Conservation (phyloP, 2,329 filamentous ascomycete genomes). For the Sclerotiophoma versabilis region DNA sequence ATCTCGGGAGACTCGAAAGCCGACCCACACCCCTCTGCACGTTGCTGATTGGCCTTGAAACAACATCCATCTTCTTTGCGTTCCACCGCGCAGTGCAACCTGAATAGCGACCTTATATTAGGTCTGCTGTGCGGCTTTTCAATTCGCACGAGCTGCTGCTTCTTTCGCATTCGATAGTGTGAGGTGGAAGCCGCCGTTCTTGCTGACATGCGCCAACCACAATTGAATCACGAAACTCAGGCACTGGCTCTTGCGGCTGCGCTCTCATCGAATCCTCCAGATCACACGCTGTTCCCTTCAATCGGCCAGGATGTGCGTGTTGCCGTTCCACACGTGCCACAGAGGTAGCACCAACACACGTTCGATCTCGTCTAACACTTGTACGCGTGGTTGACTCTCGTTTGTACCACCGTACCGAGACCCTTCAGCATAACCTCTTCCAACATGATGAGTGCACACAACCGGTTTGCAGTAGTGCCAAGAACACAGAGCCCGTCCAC, state of each 20-base stretch:
- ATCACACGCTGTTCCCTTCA: too few species aligned
- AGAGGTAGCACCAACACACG: constrained; percentile 1
- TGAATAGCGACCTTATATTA: background rate
- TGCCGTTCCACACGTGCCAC: background rate
- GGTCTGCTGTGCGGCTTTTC: background rate
- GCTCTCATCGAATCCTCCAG: background rate
- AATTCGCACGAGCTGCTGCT: background rate
- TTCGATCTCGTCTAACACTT: background rate
- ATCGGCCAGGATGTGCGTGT: too few species aligned
- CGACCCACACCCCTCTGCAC: background rate
- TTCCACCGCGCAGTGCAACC: background rate
- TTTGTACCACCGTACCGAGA: constrained; percentile 4
- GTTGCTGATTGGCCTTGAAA: background rate
- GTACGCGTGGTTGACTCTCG: constrained; percentile 5
- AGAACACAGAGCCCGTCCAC: background rate
- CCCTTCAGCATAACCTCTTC: background rate
- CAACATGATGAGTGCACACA: background rate
- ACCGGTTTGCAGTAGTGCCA: background rate
- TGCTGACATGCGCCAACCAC: background rate
- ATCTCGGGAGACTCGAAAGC: constrained; percentile 1
- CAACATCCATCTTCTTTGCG: background rate
- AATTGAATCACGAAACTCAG: background rate
- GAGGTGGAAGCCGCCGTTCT: background rate
- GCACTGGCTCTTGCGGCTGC: background rate
- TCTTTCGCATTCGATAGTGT: background rate